phyloP scores from a whole-genome alignment of 192 early-diverging fungal genomes.

The Dissophora ornata region DNA sequence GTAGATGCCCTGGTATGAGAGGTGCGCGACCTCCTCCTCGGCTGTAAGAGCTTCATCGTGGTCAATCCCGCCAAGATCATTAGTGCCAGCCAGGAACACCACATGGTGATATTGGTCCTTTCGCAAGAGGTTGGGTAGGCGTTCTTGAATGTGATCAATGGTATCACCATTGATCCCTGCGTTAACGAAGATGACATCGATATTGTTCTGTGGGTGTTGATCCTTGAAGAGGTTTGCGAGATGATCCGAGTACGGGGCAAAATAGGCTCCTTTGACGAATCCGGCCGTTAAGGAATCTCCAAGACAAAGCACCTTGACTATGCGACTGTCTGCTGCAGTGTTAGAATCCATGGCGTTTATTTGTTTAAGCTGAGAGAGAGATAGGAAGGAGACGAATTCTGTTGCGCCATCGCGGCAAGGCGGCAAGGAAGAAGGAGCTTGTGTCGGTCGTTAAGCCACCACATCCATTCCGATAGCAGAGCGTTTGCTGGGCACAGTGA shows the following conservation, averaged over 20 bases:
- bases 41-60: neutral
- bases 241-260: conserved; percentile 11
- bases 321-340: no score
- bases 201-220: neutral
- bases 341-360: no score
- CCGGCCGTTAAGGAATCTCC: conserved; percentile 29
- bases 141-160: neutral
- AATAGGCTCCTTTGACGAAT: neutral
- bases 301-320: conserved; percentile 19
- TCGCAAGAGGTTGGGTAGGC: neutral
- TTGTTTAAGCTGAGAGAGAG: no score
- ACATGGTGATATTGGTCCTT: conserved; percentile 3
- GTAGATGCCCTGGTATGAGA: conserved; percentile 15
- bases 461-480: no score
- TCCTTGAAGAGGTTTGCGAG: neutral
- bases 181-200: neutral
- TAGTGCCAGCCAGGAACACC: conserved; percentile 18
- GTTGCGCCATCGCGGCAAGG: no score
- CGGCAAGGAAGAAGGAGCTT: no score
- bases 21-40: neutral
- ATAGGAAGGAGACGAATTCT: no score
- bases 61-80: conserved; percentile 14
- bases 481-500: no score
- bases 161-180: conserved; percentile 31
- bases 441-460: no score